Base-by-base conservation (phyloP, 805 yeast genomes). In the Scheffersomyces coipomensis region DNA sequence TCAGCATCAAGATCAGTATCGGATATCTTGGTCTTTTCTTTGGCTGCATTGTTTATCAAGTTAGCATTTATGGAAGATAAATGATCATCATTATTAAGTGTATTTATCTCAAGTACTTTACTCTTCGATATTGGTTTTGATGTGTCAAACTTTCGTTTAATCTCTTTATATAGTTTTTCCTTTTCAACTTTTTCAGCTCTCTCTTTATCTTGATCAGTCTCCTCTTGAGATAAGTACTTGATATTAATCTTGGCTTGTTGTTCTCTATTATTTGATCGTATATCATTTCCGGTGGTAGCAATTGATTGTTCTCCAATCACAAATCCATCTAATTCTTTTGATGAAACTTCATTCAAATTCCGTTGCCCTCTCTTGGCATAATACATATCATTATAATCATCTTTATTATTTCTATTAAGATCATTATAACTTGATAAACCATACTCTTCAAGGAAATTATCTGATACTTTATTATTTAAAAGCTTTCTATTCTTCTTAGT, bases 401-500 rank as follows among this genome's bases (percentile, higher is more conserved):
- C 51, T 6, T 27, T 27, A 16, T 49, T 44, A 4, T 46, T 38
- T 24, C 53, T 55, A 2, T 58, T 53, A 1, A 66, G 57, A 10
- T 62, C 58, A 7, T 45, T 34, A 43, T 64, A 65, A 41, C 56
- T 53, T 3, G 47, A 56, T 12, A 69, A 39, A 1, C 74, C 74
- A 45, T 69, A 69, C 37, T 69, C 74, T 25, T 62, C 64, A 19
- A 67, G 47, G 22, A 66, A 53, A 35, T 64, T 57, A 22, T 58
- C 65, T 13, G 62, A 49, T 34, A 64, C 38, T 34, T 60, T 60
- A 26, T 55, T 52, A 10, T 44, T 49, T 26, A 66, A 59, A 35
- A 66, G 37, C 40, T 60, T 63, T 6, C 74, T 44, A 19, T 47
- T 58, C 37, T 53, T 56, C 10, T 47, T 39, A 7, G 52, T 47